Conservation (phyloP, 2,329 filamentous ascomycete species). For the Thelonectria blattea region DNA sequence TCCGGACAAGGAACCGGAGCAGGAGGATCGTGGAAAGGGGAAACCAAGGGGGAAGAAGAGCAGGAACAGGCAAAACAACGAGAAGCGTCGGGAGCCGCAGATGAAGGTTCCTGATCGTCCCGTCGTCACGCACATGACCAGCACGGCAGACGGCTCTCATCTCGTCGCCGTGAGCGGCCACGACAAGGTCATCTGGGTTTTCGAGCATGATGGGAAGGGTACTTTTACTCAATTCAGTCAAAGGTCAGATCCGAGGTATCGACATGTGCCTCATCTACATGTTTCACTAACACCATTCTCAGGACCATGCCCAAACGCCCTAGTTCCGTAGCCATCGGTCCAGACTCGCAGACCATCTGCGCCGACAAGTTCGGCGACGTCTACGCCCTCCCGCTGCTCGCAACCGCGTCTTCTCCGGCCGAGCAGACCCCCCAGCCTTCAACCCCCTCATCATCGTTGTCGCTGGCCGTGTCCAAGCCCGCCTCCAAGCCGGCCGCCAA, state of each 20-base stretch:
- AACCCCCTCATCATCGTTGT: constrained; percentile 12
- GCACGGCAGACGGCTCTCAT: constrained; percentile 69
- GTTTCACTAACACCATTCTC: constrained; percentile 36
- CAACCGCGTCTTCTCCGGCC: constrained; percentile 24
- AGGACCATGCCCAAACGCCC: constrained; percentile 91
- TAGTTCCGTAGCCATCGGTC: constrained; percentile 73
- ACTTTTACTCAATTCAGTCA: constrained; percentile 71
- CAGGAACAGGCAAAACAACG: constrained; percentile 39
- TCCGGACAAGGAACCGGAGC: constrained; percentile 15
- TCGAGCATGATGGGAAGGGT: constrained; percentile 69
- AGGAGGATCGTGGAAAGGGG: constrained; percentile 29
- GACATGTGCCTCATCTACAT: neutral
- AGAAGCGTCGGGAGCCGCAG: constrained; percentile 28
- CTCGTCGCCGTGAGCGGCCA: constrained; percentile 83
- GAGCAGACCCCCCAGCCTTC: constrained; percentile 17
- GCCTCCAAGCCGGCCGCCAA: constrained; percentile 59
- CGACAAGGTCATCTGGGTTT: constrained; percentile 89
- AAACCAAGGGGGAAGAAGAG: constrained; percentile 40
- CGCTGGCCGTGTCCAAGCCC: constrained; percentile 35
- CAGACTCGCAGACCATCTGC: constrained; percentile 76
- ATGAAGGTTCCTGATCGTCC: constrained; percentile 56
- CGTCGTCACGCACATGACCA: constrained; percentile 72
- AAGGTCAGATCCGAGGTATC: constrained; percentile 56
- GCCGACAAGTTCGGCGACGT: constrained; percentile 98
- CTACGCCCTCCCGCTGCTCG: constrained; percentile 73